These are phyloP conservation scores for Candolleomyces aberdarensis DNA, from an alignment of 768 basidiomycete genomes.

Conservation along the genomic window DNA sequence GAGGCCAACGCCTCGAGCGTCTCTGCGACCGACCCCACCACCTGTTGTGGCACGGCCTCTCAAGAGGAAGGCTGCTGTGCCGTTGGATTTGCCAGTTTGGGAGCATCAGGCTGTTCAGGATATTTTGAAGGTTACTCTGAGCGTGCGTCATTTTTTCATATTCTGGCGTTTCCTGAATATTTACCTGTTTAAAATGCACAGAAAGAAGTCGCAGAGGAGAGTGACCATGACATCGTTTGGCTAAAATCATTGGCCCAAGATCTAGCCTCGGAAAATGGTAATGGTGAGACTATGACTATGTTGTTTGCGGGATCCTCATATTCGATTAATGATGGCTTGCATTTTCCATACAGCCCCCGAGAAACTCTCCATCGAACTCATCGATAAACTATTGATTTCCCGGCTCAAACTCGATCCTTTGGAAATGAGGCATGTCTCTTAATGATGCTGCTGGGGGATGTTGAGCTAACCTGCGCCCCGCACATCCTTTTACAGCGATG, in stretches of 20 bases:
- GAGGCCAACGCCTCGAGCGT: conserved; percentile 28
- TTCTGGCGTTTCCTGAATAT: background rate
- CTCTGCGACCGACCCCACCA: conserved; percentile 27
- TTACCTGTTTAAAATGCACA: conserved; percentile 45
- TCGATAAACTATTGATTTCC: conserved; percentile 80
- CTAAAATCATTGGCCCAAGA: conserved; percentile 75
- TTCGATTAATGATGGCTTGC: conserved; percentile 1
- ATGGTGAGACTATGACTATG: conserved; percentile 31
- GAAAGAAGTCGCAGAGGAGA: conserved; percentile 58
- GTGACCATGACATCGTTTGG: conserved; percentile 74
- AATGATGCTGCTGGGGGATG: too few species aligned
- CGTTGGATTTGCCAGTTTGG: conserved; percentile 62
- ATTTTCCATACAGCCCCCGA: conserved; percentile 28
- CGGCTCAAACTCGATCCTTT: conserved; percentile 78
- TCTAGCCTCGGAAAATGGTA: conserved; percentile 51
- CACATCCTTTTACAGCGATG: conserved; percentile 19
- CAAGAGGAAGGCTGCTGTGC: conserved; percentile 46
- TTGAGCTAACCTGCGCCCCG: too few species aligned
- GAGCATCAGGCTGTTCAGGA: conserved; percentile 64
- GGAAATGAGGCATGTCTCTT: conserved; percentile 48
- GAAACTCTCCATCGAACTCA: conserved; percentile 52
- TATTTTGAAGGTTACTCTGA: conserved; percentile 77
- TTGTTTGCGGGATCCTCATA: too few species aligned
- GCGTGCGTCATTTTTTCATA: conserved; percentile 45
- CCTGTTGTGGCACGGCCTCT: conserved; percentile 25